phyloP scores from a whole-genome alignment of 441 rosid species.

The Erysimum cheiri region DNA sequence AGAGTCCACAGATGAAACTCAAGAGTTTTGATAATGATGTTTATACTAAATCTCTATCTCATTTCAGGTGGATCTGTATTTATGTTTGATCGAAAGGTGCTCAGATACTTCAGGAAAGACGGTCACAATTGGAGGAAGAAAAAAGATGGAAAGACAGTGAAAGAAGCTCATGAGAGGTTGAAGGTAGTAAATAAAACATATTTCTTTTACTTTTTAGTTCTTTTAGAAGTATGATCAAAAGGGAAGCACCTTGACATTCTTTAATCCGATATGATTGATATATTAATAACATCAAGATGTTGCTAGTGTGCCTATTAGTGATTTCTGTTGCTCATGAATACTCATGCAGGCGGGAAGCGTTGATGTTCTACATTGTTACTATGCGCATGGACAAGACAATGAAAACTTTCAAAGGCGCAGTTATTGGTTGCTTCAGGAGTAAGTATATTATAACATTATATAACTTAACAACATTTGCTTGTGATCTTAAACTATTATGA shows the following conservation, averaged over 20 bases:
- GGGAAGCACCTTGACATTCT: neutral
- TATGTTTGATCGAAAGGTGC: slow-evolving; percentile 90
- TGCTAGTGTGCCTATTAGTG: slow-evolving; percentile 15
- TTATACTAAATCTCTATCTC: slow-evolving; percentile 12
- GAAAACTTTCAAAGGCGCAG: slow-evolving; percentile 93
- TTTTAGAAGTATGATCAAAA: neutral
- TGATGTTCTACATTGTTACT: slow-evolving; percentile 94
- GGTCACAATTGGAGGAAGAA: slow-evolving; percentile 99
- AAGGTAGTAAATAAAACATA: slow-evolving; percentile 58
- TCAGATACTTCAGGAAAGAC: slow-evolving; percentile 93
- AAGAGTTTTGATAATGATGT: neutral
- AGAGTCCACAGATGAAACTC: neutral
- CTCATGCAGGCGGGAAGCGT: slow-evolving; percentile 80
- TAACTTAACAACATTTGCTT: slow-evolving; percentile 19
- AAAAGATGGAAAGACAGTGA: slow-evolving; percentile 91
- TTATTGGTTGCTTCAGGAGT: slow-evolving; percentile 99
- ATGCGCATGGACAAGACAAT: slow-evolving; percentile 95
- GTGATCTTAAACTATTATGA: slow-evolving; percentile 5
- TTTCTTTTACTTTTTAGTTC: neutral
- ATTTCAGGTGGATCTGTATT: slow-evolving; percentile 92
- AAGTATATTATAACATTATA: slow-evolving; percentile 47
- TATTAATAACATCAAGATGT: neutral
- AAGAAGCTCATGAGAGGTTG: slow-evolving; percentile 98
- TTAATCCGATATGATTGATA: neutral
- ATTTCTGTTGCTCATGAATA: slow-evolving; percentile 16